phyloP scores from a whole-genome alignment of 768 basidiomycete species.

The Termitomyces bulborhizus region DNA sequence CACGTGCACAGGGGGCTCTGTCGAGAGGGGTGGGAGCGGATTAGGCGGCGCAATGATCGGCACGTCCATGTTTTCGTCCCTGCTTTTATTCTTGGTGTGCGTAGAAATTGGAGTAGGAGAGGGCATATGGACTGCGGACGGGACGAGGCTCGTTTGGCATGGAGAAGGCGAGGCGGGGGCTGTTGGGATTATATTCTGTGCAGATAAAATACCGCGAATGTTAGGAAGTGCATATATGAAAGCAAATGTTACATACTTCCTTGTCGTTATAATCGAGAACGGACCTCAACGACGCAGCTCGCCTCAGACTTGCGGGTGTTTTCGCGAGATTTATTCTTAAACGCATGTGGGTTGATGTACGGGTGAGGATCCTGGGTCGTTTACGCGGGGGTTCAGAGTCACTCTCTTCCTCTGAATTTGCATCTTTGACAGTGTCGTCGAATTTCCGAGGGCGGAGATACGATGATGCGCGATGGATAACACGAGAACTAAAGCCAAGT shows the following conservation, averaged over 20 bases:
- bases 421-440: neutral
- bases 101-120: no score
- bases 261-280: neutral
- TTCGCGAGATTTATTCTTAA: neutral
- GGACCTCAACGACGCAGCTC: slow-evolving; percentile 1
- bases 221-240: neutral
- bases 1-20: neutral
- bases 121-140: neutral
- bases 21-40: neutral
- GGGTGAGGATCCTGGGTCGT: neutral
- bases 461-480: slow-evolving; percentile 3
- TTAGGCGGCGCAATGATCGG: slow-evolving; percentile 1
- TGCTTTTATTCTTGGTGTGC: neutral
- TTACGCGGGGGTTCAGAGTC: neutral
- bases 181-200: neutral
- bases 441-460: neutral
- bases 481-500: neutral
- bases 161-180: neutral
- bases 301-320: neutral
- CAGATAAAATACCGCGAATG: neutral
- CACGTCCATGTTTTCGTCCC: neutral
- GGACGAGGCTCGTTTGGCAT: neutral
- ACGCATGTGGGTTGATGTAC: neutral
- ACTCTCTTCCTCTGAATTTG: neutral
- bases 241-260: neutral